Percentiles rank a stretch among this genome's conserved stretches.
These are phyloP conservation scores for Nelumbo lutea DNA, from an alignment of 164 flowering plant species.

Conservation along the genomic window DNA sequence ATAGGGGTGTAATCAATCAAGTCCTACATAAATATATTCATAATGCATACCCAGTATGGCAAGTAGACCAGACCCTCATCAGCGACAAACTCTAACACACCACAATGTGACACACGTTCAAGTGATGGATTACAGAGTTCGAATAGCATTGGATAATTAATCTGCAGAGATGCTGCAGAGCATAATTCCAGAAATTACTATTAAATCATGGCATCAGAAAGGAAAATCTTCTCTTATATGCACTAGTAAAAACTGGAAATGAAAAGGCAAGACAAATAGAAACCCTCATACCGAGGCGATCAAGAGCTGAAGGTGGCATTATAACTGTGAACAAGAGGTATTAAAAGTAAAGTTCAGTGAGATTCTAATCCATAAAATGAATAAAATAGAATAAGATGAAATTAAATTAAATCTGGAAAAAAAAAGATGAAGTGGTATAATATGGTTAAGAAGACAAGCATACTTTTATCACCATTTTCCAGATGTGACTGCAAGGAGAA, in stretches of 20 bases:
- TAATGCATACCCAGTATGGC: constrained; percentile 71
- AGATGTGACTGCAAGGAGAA: constrained; percentile 51
- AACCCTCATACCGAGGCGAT: constrained; percentile 51
- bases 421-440: background rate
- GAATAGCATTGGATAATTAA: constrained; percentile 97
- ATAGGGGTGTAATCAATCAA: background rate
- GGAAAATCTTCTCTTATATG: background rate
- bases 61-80: constrained; percentile 95
- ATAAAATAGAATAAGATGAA: background rate
- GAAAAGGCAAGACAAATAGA: background rate
- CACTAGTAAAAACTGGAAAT: background rate
- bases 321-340: constrained; percentile 37
- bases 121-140: constrained; percentile 71
- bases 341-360: background rate
- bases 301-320: constrained; percentile 84
- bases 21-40: background rate
- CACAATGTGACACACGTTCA: constrained; percentile 88
- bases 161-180: constrained; percentile 55
- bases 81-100: constrained; percentile 94
- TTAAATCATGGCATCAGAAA: background rate
- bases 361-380: background rate
- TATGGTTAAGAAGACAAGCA: constrained; percentile 14
- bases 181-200: background rate
- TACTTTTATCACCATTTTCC: constrained; percentile 81
- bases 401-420: constrained; percentile 3